phyloP scores from a whole-genome alignment of 371 early-diverging fungal species.

The Amoeboradix gromovi region DNA sequence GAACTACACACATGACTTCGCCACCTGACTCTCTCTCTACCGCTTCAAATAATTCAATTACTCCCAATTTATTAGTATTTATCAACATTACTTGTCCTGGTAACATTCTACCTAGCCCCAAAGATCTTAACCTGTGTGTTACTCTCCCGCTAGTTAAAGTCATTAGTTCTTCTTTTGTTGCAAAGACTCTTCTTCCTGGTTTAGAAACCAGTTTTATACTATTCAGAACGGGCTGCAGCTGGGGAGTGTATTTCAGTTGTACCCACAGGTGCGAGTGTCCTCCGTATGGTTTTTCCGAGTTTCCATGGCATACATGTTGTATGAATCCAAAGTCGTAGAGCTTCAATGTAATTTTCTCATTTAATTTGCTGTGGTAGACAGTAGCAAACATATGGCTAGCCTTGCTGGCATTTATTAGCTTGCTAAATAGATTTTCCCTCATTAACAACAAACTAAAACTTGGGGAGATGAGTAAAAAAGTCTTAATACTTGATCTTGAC shows the following conservation, averaged over 20 bases:
- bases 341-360: not conserved
- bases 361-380: not conserved
- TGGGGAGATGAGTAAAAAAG: not conserved
- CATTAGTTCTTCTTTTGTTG: not conserved
- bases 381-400: not conserved
- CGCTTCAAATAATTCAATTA: not conserved
- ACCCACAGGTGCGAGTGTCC: not conserved
- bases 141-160: not conserved
- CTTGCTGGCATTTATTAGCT: not conserved
- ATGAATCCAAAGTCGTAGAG: not conserved
- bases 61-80: not conserved
- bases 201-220: not conserved
- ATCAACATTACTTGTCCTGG: not conserved
- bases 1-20: not conserved
- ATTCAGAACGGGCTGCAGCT: not conserved
- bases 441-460: too few species aligned
- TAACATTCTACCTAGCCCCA: not conserved
- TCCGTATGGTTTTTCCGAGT: not conserved
- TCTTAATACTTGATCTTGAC: conserved; percentile 7
- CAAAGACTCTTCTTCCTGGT: not conserved
- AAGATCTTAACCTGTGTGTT: not conserved
- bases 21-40: not conserved
- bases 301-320: not conserved
- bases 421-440: not conserved
- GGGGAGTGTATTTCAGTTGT: not conserved